Conservation (phyloP, 192 early-diverging fungal species). For the Fimicolochytrium jonesii region DNA sequence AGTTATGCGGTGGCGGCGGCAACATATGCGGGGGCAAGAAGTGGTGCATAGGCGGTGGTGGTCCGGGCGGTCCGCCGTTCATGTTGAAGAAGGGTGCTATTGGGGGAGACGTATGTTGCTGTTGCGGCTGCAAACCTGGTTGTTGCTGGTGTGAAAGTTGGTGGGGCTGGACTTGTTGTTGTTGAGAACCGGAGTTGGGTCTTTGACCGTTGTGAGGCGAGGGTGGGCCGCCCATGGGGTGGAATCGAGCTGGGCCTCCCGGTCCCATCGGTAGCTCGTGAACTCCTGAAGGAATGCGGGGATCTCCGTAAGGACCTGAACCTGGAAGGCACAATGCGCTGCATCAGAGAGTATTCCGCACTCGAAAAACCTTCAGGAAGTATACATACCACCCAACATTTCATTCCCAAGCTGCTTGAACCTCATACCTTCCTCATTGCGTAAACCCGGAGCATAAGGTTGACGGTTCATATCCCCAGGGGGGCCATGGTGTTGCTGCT, state of each 20-base stretch:
- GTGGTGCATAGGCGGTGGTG: not conserved
- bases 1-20: not conserved
- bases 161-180: too few species aligned
- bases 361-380: not conserved
- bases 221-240: too few species aligned
- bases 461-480: not conserved
- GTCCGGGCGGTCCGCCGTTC: constrained; percentile 1
- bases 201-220: too few species aligned
- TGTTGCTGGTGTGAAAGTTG: not conserved
- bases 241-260: too few species aligned
- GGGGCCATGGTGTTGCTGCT: not conserved
- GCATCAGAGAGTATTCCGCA: too few species aligned
- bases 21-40: constrained; percentile 14
- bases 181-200: too few species aligned
- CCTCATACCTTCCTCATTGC: not conserved
- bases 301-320: not conserved
- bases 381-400: not conserved
- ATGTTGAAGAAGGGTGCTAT: not conserved
- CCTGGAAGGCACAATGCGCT: too few species aligned
- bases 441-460: not conserved
- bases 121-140: not conserved
- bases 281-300: too few species aligned
- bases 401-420: not conserved
- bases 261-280: too few species aligned
- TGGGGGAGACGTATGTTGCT: not conserved